Evolutionary conservation across 495 filamentous ascomycete species (phyloP), one percentile per base, ranked within the genome.

Genomic region (Hyphodiscus hymeniophilus): DNA sequence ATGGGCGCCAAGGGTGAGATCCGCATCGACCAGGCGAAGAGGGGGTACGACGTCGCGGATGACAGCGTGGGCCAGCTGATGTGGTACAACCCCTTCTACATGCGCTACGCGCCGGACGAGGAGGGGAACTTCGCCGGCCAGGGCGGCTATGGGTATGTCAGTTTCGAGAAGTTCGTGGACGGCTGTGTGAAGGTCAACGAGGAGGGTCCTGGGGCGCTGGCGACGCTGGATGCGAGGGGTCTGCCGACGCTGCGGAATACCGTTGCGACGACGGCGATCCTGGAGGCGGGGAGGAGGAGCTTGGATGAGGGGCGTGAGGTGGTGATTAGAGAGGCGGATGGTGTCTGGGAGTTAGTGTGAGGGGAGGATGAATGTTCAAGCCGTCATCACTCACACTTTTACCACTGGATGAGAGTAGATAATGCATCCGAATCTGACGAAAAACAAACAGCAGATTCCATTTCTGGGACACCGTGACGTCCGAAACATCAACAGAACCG

Each of bases 51-150:
- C 52, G 84, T 95, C n/a, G 86, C 89, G 0, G 84, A 85, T 32
- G 90, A 96, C 56, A 70, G 74, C 5, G 73, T 74, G 21, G 67
- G 72, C 1, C 74, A 78, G 52, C 63, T 95, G 42, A 71, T 79
- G 55, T 94, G 88, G 85, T 84, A 84, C 51, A 95, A 95, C 62
- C 89, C 87, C 61, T 96, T 96, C 69, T 96, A 96, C 60, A 96
- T 96, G 90, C 79, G 82, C 56, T 96, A 95, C 59, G 89, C 90
- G 11, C 89, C 90, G 12, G 89, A 95, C 54, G 90, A 95, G 63
- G 87, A 94, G 63, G 90, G 90, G 15, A 94, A 95, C 66, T 96
- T 96, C 60, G 77, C 75, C 28, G 90, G 90, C 17, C 90, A 95
- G 63, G 84, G 80, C 6, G 90, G 90, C 0, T 96, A 96, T 59